Conservation (phyloP, 129 eudicot genomes). For the Artemisia tridentata region DNA sequence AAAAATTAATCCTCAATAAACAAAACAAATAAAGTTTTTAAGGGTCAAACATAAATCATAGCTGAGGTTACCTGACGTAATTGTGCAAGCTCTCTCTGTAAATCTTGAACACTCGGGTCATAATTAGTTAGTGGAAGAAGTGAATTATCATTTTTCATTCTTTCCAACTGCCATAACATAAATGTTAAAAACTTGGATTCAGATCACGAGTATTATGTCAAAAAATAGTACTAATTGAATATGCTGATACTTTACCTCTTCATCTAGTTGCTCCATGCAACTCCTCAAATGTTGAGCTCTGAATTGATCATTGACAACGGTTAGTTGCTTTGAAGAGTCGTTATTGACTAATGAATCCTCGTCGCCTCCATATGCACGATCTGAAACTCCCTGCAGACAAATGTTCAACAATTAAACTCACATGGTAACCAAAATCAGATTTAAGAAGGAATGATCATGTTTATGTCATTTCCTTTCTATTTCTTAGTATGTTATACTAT, state of each 20-base stretch:
- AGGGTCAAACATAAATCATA: slow-evolving; percentile 1
- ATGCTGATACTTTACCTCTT: slow-evolving; percentile 64
- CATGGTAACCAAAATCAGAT: neutral
- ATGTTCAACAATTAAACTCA: slow-evolving; percentile 3
- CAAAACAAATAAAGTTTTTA: neutral
- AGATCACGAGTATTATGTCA: neutral
- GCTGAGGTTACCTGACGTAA: slow-evolving; percentile 53
- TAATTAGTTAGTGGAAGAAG: slow-evolving; percentile 35
- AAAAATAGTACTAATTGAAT: slow-evolving; percentile 3
- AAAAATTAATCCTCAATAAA: slow-evolving; percentile 21
- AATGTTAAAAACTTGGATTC: neutral
- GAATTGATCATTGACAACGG: slow-evolving; percentile 38
- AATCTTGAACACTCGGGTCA: slow-evolving; percentile 49
- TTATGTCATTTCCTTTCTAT: neutral
- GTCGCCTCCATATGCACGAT: slow-evolving; percentile 23
- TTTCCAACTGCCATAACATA: slow-evolving; percentile 55
- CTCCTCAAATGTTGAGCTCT: slow-evolving; percentile 54
- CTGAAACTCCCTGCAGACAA: slow-evolving; percentile 29
- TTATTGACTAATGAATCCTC: slow-evolving; percentile 20
- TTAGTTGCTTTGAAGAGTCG: slow-evolving; percentile 33
- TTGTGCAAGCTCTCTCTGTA: slow-evolving; percentile 55
- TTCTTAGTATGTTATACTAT: neutral
- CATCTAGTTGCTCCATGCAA: slow-evolving; percentile 77
- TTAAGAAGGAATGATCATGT: slow-evolving; percentile 11
- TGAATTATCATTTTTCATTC: slow-evolving; percentile 78